These are phyloP conservation scores for Delitschia confertaspora DNA, from an alignment of 495 filamentous ascomycete species.

Conservation along the genomic window DNA sequence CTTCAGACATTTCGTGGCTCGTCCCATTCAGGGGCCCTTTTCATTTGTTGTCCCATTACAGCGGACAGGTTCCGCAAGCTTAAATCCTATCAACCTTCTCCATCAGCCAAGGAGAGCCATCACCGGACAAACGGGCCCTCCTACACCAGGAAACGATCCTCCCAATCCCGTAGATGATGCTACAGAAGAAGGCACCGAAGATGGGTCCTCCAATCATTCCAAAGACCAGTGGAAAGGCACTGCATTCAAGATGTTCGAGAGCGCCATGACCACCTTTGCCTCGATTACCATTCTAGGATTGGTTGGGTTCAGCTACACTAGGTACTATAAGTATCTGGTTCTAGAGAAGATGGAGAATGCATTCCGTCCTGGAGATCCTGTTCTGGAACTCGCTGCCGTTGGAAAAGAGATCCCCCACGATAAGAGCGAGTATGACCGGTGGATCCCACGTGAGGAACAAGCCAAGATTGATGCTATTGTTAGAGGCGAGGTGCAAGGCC, in stretches of 20 bases:
- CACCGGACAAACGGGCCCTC: slow-evolving; percentile 21
- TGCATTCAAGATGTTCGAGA: slow-evolving; percentile 72
- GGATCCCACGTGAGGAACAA: slow-evolving; percentile 79
- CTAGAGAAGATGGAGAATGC: slow-evolving; percentile 85
- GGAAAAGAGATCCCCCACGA: slow-evolving; percentile 24
- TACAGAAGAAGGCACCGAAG: slow-evolving; percentile 8
- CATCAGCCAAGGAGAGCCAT: too few relatives aligned
- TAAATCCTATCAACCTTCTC: background rate
- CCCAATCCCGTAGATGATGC: slow-evolving; percentile 27
- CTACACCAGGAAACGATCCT: slow-evolving; percentile 22
- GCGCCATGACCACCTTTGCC: slow-evolving; percentile 77
- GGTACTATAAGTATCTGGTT: slow-evolving; percentile 81
- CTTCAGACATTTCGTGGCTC: too few relatives aligned
- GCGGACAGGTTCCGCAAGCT: slow-evolving; percentile 7
- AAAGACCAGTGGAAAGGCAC: slow-evolving; percentile 40
- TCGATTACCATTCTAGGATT: slow-evolving; percentile 72
- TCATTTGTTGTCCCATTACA: slow-evolving; percentile 1
- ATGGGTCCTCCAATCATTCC: background rate
- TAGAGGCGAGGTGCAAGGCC: slow-evolving; percentile 55
- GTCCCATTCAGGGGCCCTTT: too few relatives aligned
- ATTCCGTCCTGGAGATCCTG: slow-evolving; percentile 87
- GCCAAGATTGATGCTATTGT: slow-evolving; percentile 68
- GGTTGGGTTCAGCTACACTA: slow-evolving; percentile 77
- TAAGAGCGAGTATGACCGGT: slow-evolving; percentile 54
- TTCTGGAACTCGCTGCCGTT: slow-evolving; percentile 73